Base-by-base conservation (phyloP, 441 rosid genomes). In the Gossypium davidsonii region DNA sequence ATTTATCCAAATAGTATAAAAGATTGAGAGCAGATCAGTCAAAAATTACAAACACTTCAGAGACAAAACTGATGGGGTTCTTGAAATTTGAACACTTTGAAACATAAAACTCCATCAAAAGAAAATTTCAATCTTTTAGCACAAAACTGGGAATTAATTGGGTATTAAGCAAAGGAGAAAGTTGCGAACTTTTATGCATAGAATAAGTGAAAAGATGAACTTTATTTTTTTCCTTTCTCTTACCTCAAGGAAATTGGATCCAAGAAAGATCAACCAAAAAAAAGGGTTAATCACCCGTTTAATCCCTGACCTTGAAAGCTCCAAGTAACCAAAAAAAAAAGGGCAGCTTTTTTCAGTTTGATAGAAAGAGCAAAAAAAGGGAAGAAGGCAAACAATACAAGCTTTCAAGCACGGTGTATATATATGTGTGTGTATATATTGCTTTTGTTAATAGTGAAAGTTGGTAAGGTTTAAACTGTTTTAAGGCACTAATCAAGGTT, bases 1-100 rank as follows among this genome's bases (percentile, higher is more conserved):
- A 31, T 31, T 31, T 31, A 31, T 31, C 34, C 34, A 31, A 31
- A 31, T 31, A 31, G 34, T 31, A 4, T 42, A 2, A 26, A 64
- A 65, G 18, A 26, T 0, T 20, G 6, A 66, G 18, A 67, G 21
- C 31, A 61, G 48, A 31, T 31, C 23, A 61, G 11, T 15, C 14
- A 31, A 61, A 31, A 31, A 31, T 34, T 34, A n/a, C 48, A 61
- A 31, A 15, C 48, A 61, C 9, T 0, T 6, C 0, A 31, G 31
- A 61, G 12, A 34, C 8, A 44, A 8, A 8, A 44, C 12, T 2
- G 10, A 44, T 9, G 48, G 14, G 31, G 83, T 51, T 84, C 34
- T 31, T 4, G 34, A 31, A 31, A 31, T 81, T 81, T 83, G 78
- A 89, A 81, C 48, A 78, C 87, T 39, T 84, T 78, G n/a, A 67